phyloP scores from a whole-genome alignment of 441 rosid genomes.

The Metrosideros polymorpha region DNA sequence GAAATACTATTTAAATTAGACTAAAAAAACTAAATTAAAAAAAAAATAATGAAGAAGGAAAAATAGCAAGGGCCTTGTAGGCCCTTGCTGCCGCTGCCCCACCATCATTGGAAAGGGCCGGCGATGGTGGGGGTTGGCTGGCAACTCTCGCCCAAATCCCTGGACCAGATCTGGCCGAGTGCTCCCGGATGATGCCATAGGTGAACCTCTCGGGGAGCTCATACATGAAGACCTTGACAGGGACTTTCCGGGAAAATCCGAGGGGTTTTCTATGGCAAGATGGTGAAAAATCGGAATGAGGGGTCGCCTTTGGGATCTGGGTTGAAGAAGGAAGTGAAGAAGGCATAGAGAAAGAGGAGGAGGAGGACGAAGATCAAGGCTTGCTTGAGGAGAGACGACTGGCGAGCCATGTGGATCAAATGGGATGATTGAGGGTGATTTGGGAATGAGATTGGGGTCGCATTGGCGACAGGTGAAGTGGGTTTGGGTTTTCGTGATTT shows the following conservation, averaged over 20 bases:
- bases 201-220: conserved; percentile 66
- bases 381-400: conserved; percentile 54
- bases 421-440: not conserved
- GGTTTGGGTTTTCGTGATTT: not conserved
- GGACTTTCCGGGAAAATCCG: too few relatives aligned
- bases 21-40: too few relatives aligned
- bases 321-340: conserved; percentile 18
- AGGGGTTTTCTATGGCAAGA: not conserved
- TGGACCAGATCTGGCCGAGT: too few relatives aligned
- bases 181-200: conserved; percentile 61
- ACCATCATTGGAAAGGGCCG: too few relatives aligned
- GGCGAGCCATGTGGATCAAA: conserved; percentile 42
- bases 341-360: conserved; percentile 48
- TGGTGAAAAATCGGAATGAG: conserved; percentile 3
- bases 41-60: too few relatives aligned
- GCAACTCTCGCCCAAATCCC: too few relatives aligned
- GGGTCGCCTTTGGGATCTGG: conserved; percentile 4
- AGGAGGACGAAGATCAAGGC: conserved; percentile 28
- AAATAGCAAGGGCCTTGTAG: too few relatives aligned
- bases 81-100: too few relatives aligned
- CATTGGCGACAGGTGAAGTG: not conserved
- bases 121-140: too few relatives aligned
- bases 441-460: not conserved
- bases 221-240: too few relatives aligned
- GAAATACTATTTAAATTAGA: too few relatives aligned